Percentiles rank a stretch among this genome's conserved stretches.
Evolutionary conservation across 805 yeast genomes (phyloP).

Genomic region (Tetrapisispora phaffii): DNA sequence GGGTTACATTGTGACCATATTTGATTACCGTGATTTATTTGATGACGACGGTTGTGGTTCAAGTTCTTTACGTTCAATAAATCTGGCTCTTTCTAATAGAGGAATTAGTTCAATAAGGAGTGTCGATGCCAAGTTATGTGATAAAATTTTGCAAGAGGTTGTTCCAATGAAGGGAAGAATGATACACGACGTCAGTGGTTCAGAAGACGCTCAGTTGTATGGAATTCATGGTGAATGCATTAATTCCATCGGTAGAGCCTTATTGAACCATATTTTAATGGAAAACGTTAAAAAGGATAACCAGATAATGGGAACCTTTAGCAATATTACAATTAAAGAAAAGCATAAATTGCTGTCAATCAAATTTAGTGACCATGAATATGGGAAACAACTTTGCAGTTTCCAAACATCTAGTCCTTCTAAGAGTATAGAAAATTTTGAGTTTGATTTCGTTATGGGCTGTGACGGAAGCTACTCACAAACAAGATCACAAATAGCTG

Average conservation of each 20-base stretch:
- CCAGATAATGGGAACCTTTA: slow-evolving; percentile 6
- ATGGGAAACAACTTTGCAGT: slow-evolving; percentile 8
- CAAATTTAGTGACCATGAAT: neutral
- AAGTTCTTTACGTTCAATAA: slow-evolving; percentile 52
- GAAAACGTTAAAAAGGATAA: slow-evolving; percentile 43
- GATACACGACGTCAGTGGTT: slow-evolving; percentile 67
- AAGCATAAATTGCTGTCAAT: neutral
- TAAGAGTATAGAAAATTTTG: slow-evolving; percentile 9
- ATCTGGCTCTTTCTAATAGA: slow-evolving; percentile 77
- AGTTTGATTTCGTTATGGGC: slow-evolving; percentile 60
- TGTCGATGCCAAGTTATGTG: slow-evolving; percentile 51
- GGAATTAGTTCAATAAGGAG: slow-evolving; percentile 63
- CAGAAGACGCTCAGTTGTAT: slow-evolving; percentile 58
- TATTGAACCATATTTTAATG: slow-evolving; percentile 54
- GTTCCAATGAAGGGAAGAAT: slow-evolving; percentile 86
- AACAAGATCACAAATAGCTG: slow-evolving; percentile 42
- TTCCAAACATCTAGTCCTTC: slow-evolving; percentile 7
- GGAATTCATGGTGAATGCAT: slow-evolving; percentile 77
- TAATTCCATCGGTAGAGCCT: slow-evolving; percentile 73
- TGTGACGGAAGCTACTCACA: slow-evolving; percentile 80
- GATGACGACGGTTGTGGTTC: slow-evolving; percentile 29
- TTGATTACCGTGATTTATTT: slow-evolving; percentile 61
- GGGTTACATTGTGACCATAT: slow-evolving; percentile 64
- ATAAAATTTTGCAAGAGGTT: slow-evolving; percentile 44
- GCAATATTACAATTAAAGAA: neutral